Conservation (phyloP, 495 filamentous ascomycete species). For the Rusavskia elegans region DNA sequence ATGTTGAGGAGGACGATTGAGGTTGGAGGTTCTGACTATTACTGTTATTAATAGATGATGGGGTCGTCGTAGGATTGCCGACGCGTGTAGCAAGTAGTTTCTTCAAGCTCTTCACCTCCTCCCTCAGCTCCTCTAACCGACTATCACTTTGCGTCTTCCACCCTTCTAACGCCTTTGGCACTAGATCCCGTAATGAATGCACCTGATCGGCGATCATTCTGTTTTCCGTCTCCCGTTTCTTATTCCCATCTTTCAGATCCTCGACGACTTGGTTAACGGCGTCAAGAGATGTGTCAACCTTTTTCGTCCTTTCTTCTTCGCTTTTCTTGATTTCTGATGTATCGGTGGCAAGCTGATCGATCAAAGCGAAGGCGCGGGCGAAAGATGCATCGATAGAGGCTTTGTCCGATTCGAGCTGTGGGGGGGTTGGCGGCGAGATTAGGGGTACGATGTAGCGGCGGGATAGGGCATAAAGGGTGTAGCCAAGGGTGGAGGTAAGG, state of each 20-base stretch:
- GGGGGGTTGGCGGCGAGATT: slow-evolving; percentile 83
- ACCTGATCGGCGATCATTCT: slow-evolving; percentile 78
- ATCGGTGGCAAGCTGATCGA: slow-evolving; percentile 83
- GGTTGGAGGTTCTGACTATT: too few species aligned
- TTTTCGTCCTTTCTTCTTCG: slow-evolving; percentile 70
- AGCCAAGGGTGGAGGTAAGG: slow-evolving; percentile 68
- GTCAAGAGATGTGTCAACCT: slow-evolving; percentile 63
- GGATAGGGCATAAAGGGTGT: slow-evolving; percentile 66
- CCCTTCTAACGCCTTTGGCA: slow-evolving; percentile 74
- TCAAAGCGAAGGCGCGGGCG: slow-evolving; percentile 71
- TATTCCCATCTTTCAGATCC: slow-evolving; percentile 63
- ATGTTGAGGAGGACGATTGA: neutral
- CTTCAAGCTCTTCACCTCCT: slow-evolving; percentile 85
- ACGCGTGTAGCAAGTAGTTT: slow-evolving; percentile 69
- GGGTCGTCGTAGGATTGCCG: slow-evolving; percentile 30
- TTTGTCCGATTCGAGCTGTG: slow-evolving; percentile 87
- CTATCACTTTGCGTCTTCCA: slow-evolving; percentile 73
- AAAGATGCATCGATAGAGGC: slow-evolving; percentile 81
- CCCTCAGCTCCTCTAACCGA: slow-evolving; percentile 67
- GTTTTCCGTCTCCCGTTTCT: slow-evolving; percentile 69
- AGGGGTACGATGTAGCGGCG: slow-evolving; percentile 82
- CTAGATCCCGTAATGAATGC: slow-evolving; percentile 58
- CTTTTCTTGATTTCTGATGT: slow-evolving; percentile 72
- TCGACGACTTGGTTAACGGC: slow-evolving; percentile 72
- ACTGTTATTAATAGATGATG: slow-evolving; percentile 5